Percentiles rank a stretch among this genome's conserved stretches.
Conservation (phyloP, 2,329 filamentous ascomycete genomes). For the Talaromyces sp. region DNA sequence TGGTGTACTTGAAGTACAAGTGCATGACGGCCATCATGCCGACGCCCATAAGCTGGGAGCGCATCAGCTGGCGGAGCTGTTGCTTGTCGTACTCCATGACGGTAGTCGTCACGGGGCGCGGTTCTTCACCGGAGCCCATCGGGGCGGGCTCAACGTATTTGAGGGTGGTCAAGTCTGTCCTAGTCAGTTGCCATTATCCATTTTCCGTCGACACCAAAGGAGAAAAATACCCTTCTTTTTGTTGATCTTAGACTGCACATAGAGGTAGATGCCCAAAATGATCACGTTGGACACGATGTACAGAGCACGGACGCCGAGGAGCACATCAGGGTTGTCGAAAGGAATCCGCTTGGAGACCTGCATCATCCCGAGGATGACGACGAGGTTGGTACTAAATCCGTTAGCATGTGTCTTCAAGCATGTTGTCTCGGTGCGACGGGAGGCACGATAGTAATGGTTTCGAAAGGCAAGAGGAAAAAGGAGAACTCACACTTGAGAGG, state of each 20-base stretch:
- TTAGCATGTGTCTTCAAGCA: not conserved
- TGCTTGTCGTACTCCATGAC: slow-evolving; percentile 88
- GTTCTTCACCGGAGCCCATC: slow-evolving; percentile 89
- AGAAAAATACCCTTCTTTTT: slow-evolving; percentile 83
- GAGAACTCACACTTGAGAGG: slow-evolving; percentile 59
- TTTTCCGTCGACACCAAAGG: not conserved
- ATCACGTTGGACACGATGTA: slow-evolving; percentile 74
- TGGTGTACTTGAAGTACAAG: slow-evolving; percentile 99
- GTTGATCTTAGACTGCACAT: slow-evolving; percentile 80
- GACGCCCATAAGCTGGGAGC: slow-evolving; percentile 89
- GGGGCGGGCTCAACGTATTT: slow-evolving; percentile 97
- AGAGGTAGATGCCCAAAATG: slow-evolving; percentile 81
- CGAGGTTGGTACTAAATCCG: slow-evolving; percentile 73
- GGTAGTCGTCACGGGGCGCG: slow-evolving; percentile 94
- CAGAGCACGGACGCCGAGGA: slow-evolving; percentile 61
- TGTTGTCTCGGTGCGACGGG: not conserved
- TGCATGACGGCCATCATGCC: slow-evolving; percentile 99
- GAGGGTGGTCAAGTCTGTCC: slow-evolving; percentile 86
- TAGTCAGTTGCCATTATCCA: not conserved
- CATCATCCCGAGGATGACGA: slow-evolving; percentile 97
- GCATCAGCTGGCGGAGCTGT: slow-evolving; percentile 82
- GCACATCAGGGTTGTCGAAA: slow-evolving; percentile 79
- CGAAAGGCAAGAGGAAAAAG: not conserved
- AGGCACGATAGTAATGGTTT: not conserved
- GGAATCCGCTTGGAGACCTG: slow-evolving; percentile 94